Percentiles rank a stretch among this genome's conserved stretches.
These are phyloP conservation scores for Cornus florida DNA, from an alignment of 148 eudicot genomes.

Conservation along the genomic window DNA sequence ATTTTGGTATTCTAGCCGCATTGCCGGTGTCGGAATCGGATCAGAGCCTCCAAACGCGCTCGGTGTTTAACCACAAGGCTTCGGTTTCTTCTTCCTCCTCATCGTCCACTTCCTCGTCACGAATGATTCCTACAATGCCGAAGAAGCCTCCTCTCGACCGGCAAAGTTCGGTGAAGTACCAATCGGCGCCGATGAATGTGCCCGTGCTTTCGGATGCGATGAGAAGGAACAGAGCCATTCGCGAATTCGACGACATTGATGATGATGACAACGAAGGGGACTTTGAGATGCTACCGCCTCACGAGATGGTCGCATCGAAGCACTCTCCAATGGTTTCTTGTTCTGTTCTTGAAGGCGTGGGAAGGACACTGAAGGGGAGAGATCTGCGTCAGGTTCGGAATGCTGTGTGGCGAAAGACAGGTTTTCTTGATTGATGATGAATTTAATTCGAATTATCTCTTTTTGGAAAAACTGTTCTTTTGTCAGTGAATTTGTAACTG, in stretches of 20 bases:
- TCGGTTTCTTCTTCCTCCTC: background rate
- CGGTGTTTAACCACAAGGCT: conserved; percentile 23
- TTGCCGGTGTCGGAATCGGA: conserved; percentile 19
- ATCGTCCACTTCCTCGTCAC: conserved; percentile 1
- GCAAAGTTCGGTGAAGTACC: conserved; percentile 22
- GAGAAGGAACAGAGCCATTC: conserved; percentile 4
- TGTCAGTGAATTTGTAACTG: background rate
- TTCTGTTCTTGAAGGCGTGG: conserved; percentile 54
- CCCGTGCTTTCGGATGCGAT: conserved; percentile 25
- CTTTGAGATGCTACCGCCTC: conserved; percentile 54
- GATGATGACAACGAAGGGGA: conserved; percentile 25
- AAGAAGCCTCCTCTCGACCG: conserved; percentile 16
- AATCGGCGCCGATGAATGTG: conserved; percentile 50
- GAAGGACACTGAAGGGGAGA: conserved; percentile 54
- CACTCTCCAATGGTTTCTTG: conserved; percentile 33
- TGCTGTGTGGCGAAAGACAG: conserved; percentile 53
- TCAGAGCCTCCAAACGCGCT: background rate
- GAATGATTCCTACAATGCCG: conserved; percentile 30
- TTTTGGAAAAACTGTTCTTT: background rate
- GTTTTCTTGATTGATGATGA: conserved; percentile 47
- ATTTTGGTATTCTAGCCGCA: conserved; percentile 55
- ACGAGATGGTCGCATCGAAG: conserved; percentile 48
- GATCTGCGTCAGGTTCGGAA: conserved; percentile 60
- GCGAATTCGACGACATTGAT: conserved; percentile 20
- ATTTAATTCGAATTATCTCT: background rate